Percentiles rank a stretch among this genome's conserved stretches.
Evolutionary conservation across 2,329 filamentous ascomycete species (phyloP).

Genomic region (Passalora sequoiae): DNA sequence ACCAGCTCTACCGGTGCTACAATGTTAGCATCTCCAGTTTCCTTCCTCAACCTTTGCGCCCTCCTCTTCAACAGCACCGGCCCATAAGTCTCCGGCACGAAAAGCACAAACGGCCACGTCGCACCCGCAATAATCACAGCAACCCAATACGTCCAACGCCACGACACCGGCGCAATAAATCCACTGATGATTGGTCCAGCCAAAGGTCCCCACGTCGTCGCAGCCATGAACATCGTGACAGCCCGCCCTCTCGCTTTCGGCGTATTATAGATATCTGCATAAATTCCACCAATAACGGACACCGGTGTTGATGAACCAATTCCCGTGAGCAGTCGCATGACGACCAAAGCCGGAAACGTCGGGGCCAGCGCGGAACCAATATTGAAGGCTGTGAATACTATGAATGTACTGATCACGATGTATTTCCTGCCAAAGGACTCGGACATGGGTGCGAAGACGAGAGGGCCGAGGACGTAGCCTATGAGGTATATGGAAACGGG

Average conservation of each 20-base stretch:
- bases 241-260: slow-evolving; percentile 53
- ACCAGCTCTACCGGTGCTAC: slow-evolving; percentile 61
- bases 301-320: slow-evolving; percentile 48
- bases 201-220: slow-evolving; percentile 62
- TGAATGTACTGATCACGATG: slow-evolving; percentile 49
- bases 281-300: slow-evolving; percentile 56
- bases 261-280: slow-evolving; percentile 61
- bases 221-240: slow-evolving; percentile 61
- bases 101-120: slow-evolving; percentile 56
- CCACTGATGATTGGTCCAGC: slow-evolving; percentile 61
- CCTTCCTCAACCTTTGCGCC: slow-evolving; percentile 57
- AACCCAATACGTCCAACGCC: slow-evolving; percentile 69
- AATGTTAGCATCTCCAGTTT: slow-evolving; percentile 49
- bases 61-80: slow-evolving; percentile 40
- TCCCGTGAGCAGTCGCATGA: slow-evolving; percentile 43
- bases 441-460: slow-evolving; percentile 42
- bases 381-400: slow-evolving; percentile 43
- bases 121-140: slow-evolving; percentile 62
- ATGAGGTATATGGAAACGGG: slow-evolving; percentile 49
- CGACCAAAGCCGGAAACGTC: slow-evolving; percentile 40
- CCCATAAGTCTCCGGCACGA: slow-evolving; percentile 53
- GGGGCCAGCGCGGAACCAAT: slow-evolving; percentile 43
- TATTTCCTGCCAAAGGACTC: slow-evolving; percentile 44
- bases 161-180: slow-evolving; percentile 56
- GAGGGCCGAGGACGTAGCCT: slow-evolving; percentile 44